Base-by-base conservation (phyloP, 2,329 filamentous ascomycete genomes). In the Seiridium unicorne region DNA sequence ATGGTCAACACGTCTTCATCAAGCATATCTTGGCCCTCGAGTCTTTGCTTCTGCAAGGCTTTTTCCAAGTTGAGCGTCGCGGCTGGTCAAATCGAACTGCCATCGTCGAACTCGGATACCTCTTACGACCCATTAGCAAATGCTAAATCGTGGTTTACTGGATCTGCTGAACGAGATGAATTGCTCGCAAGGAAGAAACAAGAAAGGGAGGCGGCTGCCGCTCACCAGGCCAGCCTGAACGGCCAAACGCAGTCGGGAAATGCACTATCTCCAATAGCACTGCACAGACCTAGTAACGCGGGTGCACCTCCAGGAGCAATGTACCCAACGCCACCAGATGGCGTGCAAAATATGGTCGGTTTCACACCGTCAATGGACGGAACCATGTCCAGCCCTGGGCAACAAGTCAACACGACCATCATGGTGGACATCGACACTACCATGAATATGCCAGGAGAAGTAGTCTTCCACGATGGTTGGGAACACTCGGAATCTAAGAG, bases 311-410 rank as follows among this genome's bases (percentile, higher is more conserved):
- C 78, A 32, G 82, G 84, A 47, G 81, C 83, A 2, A 86, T 91
- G 73, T 91, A 92, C 69, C 89, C 87, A 7, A 92, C 89, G 5
- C 89, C 89, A 2, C 89, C 89, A 9, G 89, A 91, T 68, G 87
- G 81, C 11, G 74, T 88, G 18, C 85, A 86, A 46, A 79, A 80
- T 56, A 73, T 76, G 2, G 73, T 80, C 8, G 85, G 80, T 3
- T 77, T 82, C 5, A 84, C 84, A 0, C 82, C 84, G 3, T 82
- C 82, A 1, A 78, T 87, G 57, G 86, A 89, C 60, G 81, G 80
- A 4, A 78, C 77, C 2, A 75, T 77, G 1, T 83, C 83, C 2
- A 89, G 85, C 57, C 86, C 86, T 0, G 80, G 77, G 3, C 83
- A 84, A 47, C 75, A 73, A 44, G 65, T 68, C 2, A 62, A 63